Conservation (phyloP, 2,329 filamentous ascomycete genomes). For the Geoglossum cookeanum region DNA sequence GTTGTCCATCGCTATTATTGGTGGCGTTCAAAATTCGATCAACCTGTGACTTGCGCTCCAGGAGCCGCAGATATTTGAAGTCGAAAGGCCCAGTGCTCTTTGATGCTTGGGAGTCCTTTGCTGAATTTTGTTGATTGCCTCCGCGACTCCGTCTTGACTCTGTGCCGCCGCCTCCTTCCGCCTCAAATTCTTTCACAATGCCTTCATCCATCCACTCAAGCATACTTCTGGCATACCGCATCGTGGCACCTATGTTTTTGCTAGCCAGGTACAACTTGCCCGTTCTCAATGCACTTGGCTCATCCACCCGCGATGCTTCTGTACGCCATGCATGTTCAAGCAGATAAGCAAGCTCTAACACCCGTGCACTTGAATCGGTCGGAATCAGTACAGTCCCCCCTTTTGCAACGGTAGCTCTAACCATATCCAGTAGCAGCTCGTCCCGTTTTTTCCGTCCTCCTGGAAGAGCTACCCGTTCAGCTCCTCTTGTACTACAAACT, state of each 20-base stretch:
- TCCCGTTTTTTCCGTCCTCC: constrained; percentile 67
- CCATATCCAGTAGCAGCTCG: constrained; percentile 64
- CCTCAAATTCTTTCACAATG: constrained; percentile 82
- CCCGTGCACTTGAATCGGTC: constrained; percentile 84
- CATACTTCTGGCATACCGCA: constrained; percentile 86
- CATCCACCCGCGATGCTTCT: constrained; percentile 23
- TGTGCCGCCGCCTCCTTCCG: constrained; percentile 33
- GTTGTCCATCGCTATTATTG: constrained; percentile 25
- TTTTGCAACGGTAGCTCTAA: constrained; percentile 56
- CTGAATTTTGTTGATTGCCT: constrained; percentile 17
- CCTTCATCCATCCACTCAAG: constrained; percentile 98
- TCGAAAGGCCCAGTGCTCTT: constrained; percentile 56
- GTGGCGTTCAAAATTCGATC: constrained; percentile 41
- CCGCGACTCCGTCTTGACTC: constrained; percentile 5
- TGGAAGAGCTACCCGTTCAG: constrained; percentile 48
- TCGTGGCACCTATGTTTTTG: constrained; percentile 68
- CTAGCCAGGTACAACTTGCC: constrained; percentile 63
- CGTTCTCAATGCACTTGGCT: constrained; percentile 31
- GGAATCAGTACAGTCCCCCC: constrained; percentile 88
- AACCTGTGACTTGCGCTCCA: constrained; percentile 68
- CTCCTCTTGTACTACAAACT: constrained; percentile 74
- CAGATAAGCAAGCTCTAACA: constrained; percentile 79
- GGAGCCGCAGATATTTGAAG: constrained; percentile 63
- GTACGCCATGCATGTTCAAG: constrained; percentile 81
- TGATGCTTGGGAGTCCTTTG: constrained; percentile 15